These are phyloP conservation scores for Didymella pomorum DNA, from an alignment of 2,329 filamentous ascomycete species.

Conservation along the genomic window DNA sequence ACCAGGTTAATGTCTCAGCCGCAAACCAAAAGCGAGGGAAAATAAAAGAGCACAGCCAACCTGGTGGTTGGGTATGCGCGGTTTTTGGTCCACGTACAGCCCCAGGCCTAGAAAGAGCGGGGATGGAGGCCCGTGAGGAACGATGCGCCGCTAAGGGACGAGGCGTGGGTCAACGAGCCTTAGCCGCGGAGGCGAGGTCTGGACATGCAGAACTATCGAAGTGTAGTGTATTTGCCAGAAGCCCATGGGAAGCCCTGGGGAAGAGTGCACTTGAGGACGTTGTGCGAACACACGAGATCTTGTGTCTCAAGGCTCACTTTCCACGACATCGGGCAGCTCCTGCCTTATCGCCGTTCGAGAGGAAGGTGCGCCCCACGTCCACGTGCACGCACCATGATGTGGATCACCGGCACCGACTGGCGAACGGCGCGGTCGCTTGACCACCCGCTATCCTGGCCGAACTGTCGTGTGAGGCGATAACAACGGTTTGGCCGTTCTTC, in stretches of 20 bases:
- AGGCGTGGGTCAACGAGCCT: constrained; percentile 18
- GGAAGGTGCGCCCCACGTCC: constrained; percentile 17
- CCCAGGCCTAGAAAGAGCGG: constrained; percentile 32
- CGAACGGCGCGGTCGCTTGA: constrained; percentile 29
- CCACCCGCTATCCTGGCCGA: constrained; percentile 8
- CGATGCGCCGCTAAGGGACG: constrained; percentile 24
- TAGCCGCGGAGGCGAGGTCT: constrained; percentile 12
- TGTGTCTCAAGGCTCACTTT: constrained; percentile 14
- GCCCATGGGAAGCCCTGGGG: background rate
- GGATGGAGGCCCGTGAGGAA: constrained; percentile 22
- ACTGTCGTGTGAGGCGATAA: constrained; percentile 26
- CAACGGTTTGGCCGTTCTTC: background rate
- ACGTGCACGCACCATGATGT: constrained; percentile 28
- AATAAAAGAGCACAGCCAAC: constrained; percentile 23
- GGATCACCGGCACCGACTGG: constrained; percentile 25
- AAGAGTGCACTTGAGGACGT: background rate
- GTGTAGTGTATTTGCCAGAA: background rate
- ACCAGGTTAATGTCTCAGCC: constrained; percentile 4
- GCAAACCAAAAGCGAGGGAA: constrained; percentile 16
- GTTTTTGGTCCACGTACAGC: constrained; percentile 30
- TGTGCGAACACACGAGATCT: background rate
- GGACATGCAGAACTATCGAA: constrained; percentile 5
- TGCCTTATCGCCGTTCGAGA: constrained; percentile 25
- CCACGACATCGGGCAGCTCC: constrained; percentile 14
- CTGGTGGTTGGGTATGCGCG: constrained; percentile 37